Evolutionary conservation across 805 yeast species (phyloP).

Genomic region (Komagataella pseudopastoris): DNA sequence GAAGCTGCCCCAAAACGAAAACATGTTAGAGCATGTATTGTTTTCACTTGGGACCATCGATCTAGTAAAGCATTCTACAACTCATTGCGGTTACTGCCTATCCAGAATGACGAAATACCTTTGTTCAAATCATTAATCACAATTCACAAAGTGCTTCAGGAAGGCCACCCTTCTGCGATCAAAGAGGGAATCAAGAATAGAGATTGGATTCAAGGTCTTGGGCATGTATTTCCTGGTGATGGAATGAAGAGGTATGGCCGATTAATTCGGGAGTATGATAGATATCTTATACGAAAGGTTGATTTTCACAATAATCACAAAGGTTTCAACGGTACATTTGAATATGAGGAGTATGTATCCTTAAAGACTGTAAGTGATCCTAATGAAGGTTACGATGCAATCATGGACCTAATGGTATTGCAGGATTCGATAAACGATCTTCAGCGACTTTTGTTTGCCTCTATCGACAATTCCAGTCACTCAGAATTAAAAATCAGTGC

Average conservation of each 20-base stretch:
- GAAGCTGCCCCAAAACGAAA: slow-evolving; percentile 92
- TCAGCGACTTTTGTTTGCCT: slow-evolving; percentile 63
- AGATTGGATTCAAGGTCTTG: slow-evolving; percentile 66
- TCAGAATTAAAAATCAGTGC: slow-evolving; percentile 75
- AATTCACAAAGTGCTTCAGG: slow-evolving; percentile 89
- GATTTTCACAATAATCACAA: slow-evolving; percentile 75
- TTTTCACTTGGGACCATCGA: slow-evolving; percentile 92
- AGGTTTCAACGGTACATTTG: slow-evolving; percentile 91
- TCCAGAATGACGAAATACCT: slow-evolving; percentile 73
- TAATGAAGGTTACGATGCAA: slow-evolving; percentile 87
- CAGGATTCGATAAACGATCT: slow-evolving; percentile 78
- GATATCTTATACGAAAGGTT: slow-evolving; percentile 57
- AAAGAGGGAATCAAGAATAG: slow-evolving; percentile 69
- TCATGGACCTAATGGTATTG: slow-evolving; percentile 70
- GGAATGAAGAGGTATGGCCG: slow-evolving; percentile 45
- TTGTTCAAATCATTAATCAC: slow-evolving; percentile 76
- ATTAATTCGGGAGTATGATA: slow-evolving; percentile 65
- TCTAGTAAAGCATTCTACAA: slow-evolving; percentile 79
- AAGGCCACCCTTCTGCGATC: slow-evolving; percentile 84
- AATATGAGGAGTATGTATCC: slow-evolving; percentile 89
- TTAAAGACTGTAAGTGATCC: slow-evolving; percentile 83
- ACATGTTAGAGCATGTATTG: slow-evolving; percentile 92
- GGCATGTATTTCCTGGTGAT: slow-evolving; percentile 34
- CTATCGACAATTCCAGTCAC: slow-evolving; percentile 43
- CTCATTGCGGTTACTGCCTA: slow-evolving; percentile 63